Evolutionary conservation across 345 rosid genomes (phyloP), one percentile per base, ranked within the genome.

Genomic region (Garcia nutans): DNA sequence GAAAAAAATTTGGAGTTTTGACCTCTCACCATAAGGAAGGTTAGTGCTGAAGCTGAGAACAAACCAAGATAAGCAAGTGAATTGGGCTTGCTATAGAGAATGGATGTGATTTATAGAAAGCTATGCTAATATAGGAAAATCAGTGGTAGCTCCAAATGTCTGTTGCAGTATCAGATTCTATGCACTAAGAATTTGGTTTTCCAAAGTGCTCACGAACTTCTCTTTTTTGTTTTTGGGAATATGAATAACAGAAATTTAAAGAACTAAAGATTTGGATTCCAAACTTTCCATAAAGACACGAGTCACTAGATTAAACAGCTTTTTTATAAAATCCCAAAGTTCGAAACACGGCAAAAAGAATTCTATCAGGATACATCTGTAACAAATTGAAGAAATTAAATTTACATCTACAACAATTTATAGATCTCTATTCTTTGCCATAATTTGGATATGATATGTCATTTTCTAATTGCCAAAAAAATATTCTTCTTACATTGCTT

Each of bases 91-190:
- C 22, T 58, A 6, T 72, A 54, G 54, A 72, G 33, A 42, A n/a
- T 11, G 31, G 8, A 20, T 15, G 0, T 6, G 11, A 19, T 37
- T 58, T 44, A 11, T n/a, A 13, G 42, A 42, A 15, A 75, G 55
- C 1, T 31, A 23, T 61, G 26, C 61, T 61, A 63, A 44, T 62
- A 83, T 49, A 69, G 73, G 20, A 17, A 74, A 31, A 57, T 70
- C 54, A 60, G 17, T 64, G 62, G 72, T 23, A 1, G 61, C 65
- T 45, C 2, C 33, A 47, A 24, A 70, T 37, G 7, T 37, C 41
- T 0, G 6, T 2, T 37, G 41, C 72, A 65, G 85, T 58, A 82
- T 73, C 81, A 52, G 75, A 81, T 77, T 71, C 88, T 37, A 1
- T 62, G 60, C 28, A 20, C 23, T 56, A 55, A 5, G 74, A 82